Conservation (phyloP, 2,329 filamentous ascomycete genomes). For the Fusarium humuli region DNA sequence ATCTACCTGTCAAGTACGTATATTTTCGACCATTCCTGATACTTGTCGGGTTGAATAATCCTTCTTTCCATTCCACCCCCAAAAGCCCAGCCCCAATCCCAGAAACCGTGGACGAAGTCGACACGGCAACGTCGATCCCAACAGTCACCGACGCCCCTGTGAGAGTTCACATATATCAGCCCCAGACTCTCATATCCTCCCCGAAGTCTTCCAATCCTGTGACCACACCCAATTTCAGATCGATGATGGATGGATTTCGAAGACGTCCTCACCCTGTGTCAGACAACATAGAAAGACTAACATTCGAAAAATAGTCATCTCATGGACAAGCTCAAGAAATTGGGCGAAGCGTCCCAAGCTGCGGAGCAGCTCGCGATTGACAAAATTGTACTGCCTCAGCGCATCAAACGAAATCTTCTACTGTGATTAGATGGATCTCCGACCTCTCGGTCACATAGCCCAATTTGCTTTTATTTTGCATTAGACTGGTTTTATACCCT, state of each 20-base stretch:
- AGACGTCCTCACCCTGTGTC: constrained; percentile 45
- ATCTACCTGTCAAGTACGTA: constrained; percentile 68
- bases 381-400: constrained; percentile 53
- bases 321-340: constrained; percentile 65
- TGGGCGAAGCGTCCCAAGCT: constrained; percentile 55
- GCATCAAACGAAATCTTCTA: constrained; percentile 58
- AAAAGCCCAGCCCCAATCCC: background rate
- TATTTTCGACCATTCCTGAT: constrained; percentile 52
- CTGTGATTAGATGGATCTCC: constrained; percentile 17
- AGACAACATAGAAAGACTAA: constrained; percentile 50
- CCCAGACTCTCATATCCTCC: constrained; percentile 13
- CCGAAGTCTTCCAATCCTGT: constrained; percentile 26
- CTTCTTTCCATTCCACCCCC: background rate
- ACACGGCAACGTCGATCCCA: constrained; percentile 4
- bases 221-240: constrained; percentile 40
- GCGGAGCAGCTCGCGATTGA: constrained; percentile 50
- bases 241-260: constrained; percentile 44
- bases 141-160: constrained; percentile 14
- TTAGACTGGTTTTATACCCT: constrained; percentile 36
- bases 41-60: constrained; percentile 43
- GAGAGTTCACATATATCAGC: background rate
- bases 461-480: constrained; percentile 1
- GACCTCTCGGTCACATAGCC: background rate
- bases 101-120: background rate
- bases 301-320: constrained; percentile 58